Evolutionary conservation across 2,329 filamentous ascomycete genomes (phyloP).

Genomic region (Arthrobotrys conoides): DNA sequence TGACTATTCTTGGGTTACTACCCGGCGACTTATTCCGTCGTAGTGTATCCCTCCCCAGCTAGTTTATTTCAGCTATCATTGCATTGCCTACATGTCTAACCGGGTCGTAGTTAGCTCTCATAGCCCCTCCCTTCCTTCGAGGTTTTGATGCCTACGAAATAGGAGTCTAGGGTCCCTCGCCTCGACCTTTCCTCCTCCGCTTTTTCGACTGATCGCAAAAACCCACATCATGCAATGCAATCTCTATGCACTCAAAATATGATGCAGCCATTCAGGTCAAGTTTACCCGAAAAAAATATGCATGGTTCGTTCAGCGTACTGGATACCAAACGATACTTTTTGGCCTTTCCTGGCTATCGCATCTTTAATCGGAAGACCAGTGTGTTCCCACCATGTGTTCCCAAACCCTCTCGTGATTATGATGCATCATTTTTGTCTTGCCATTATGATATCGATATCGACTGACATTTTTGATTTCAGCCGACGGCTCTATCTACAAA

Average conservation of each 20-base stretch:
- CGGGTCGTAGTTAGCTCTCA: conserved; percentile 14
- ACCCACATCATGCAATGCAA: conserved; percentile 51
- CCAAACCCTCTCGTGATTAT: conserved; percentile 26
- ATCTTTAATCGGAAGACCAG: conserved; percentile 17
- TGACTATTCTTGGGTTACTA: conserved; percentile 20
- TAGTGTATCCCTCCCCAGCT: conserved; percentile 4
- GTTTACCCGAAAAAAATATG: conserved; percentile 31
- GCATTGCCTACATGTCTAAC: conserved; percentile 21
- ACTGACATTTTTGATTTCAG: conserved; percentile 7
- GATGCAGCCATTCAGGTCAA: conserved; percentile 36
- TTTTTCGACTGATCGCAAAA: conserved; percentile 26
- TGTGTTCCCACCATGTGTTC: conserved; percentile 30
- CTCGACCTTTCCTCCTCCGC: conserved; percentile 18
- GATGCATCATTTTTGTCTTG: conserved; percentile 14
- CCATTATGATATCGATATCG: conserved; percentile 26
- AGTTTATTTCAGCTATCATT: conserved; percentile 3
- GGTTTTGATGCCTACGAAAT: conserved; percentile 10
- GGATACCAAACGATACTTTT: conserved; percentile 12
- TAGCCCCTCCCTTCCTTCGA: conserved; percentile 7
- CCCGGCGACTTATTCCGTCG: conserved; percentile 12
- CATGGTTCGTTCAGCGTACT: conserved; percentile 32
- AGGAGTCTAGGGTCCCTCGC: background rate
- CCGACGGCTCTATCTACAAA: conserved; percentile 6
- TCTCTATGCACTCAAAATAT: conserved; percentile 51
- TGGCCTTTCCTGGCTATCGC: conserved; percentile 20